These are phyloP conservation scores for Cordyceps tenuipes DNA, from an alignment of 2,329 filamentous ascomycete genomes.

Conservation along the genomic window DNA sequence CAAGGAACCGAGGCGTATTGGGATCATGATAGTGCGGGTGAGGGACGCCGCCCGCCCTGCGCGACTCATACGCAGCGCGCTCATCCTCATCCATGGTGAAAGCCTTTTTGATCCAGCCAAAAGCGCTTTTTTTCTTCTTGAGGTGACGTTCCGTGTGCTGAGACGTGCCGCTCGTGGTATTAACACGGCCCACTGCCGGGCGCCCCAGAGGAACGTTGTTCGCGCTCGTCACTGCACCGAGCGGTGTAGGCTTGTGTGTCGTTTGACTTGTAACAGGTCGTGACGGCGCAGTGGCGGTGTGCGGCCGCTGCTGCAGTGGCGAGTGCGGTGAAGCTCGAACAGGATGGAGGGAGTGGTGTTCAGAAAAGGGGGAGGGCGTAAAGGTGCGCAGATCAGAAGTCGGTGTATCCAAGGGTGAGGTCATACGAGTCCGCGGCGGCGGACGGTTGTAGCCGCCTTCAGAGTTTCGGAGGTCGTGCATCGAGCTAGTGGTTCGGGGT, in stretches of 20 bases:
- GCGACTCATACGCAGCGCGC: slow-evolving; percentile 49
- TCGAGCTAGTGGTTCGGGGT: slow-evolving; percentile 18
- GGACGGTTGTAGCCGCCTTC: not conserved
- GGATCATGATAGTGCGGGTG: slow-evolving; percentile 40
- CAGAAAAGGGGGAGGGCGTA: slow-evolving; percentile 41
- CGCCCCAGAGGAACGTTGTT: slow-evolving; percentile 45
- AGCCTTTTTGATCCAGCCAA: slow-evolving; percentile 61
- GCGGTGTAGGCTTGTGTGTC: slow-evolving; percentile 43
- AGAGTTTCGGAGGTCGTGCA: slow-evolving; percentile 9
- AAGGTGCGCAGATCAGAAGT: slow-evolving; percentile 30
- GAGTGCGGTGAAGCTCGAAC: slow-evolving; percentile 56
- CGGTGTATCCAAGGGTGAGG: slow-evolving; percentile 22
- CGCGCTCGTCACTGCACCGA: slow-evolving; percentile 48
- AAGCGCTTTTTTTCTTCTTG: slow-evolving; percentile 58
- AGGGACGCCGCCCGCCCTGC: slow-evolving; percentile 34
- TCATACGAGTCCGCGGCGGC: not conserved
- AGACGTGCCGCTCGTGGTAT: slow-evolving; percentile 20
- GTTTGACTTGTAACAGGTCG: slow-evolving; percentile 28
- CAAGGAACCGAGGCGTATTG: slow-evolving; percentile 45
- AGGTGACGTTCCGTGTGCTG: slow-evolving; percentile 32
- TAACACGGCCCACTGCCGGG: slow-evolving; percentile 26
- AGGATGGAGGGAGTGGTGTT: slow-evolving; percentile 52
- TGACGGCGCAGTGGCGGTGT: slow-evolving; percentile 35
- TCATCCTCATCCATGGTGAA: slow-evolving; percentile 59
- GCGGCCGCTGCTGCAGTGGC: slow-evolving; percentile 51